Conservation (phyloP, 345 rosid genomes). For the Linum lewisii region DNA sequence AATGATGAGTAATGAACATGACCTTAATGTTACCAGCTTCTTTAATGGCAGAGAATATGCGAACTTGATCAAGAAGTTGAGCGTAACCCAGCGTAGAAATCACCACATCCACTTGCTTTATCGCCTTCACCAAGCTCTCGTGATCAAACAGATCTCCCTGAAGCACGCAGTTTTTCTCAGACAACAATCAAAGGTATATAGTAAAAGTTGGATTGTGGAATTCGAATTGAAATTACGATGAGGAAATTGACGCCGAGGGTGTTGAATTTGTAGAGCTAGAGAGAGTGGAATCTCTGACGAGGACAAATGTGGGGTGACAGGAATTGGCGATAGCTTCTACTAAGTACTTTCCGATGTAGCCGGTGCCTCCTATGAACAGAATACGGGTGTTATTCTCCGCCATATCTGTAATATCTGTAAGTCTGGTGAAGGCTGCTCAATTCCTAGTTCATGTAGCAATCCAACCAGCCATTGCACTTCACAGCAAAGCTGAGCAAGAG, state of each 20-base stretch:
- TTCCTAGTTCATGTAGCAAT: too few species aligned
- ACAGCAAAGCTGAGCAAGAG: too few species aligned
- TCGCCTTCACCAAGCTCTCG: conserved; percentile 7
- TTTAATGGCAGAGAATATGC: neutral
- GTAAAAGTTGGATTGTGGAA: neutral
- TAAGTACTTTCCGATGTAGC: conserved; percentile 48
- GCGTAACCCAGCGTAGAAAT: conserved; percentile 3
- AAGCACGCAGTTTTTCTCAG: neutral
- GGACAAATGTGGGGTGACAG: conserved; percentile 50
- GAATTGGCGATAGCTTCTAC: conserved; percentile 41
- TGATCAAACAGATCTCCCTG: neutral
- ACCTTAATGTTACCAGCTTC: conserved; percentile 6
- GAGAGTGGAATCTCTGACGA: conserved; percentile 31
- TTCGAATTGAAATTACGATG: neutral
- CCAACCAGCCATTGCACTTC: too few species aligned
- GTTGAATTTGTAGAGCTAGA: conserved; percentile 17
- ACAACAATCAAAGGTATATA: neutral
- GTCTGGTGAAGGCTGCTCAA: too few species aligned
- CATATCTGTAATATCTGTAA: conserved; percentile 10
- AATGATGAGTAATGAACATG: neutral
- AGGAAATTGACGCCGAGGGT: conserved; percentile 7
- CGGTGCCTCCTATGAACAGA: conserved; percentile 65
- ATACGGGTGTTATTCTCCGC: conserved; percentile 42
- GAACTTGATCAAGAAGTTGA: neutral
- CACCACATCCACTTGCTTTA: conserved; percentile 3